Evolutionary conservation across 495 filamentous ascomycete species (phyloP).

Genomic region (Podospora appendiculata): DNA sequence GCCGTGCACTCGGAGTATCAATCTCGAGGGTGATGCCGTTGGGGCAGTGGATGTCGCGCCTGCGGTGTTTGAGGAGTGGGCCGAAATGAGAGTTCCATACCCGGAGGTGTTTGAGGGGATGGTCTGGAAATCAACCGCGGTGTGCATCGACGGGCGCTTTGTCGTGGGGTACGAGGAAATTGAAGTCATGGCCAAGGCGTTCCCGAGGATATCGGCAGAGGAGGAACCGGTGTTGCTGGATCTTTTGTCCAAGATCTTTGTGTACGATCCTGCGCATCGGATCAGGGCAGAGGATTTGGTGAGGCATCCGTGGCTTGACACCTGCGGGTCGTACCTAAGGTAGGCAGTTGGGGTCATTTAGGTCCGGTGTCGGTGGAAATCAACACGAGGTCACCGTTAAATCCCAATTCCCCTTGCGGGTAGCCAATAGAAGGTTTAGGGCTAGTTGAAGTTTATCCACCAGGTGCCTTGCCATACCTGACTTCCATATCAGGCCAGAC

Average conservation of each 20-base stretch:
- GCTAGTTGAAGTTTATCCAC: too few relatives aligned
- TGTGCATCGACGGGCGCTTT: not conserved
- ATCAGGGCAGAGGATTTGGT: not conserved
- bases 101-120: not conserved
- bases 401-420: too few relatives aligned
- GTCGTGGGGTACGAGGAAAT: not conserved
- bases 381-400: too few relatives aligned
- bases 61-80: not conserved
- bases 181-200: not conserved
- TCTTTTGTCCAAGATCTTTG: constrained; percentile 2
- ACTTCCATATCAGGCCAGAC: too few relatives aligned
- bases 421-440: too few relatives aligned
- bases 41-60: not conserved
- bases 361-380: too few relatives aligned
- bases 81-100: not conserved
- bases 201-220: not conserved
- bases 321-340: too few relatives aligned
- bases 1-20: not conserved
- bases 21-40: not conserved
- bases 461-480: too few relatives aligned
- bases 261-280: not conserved
- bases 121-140: not conserved
- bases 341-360: too few relatives aligned
- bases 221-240: not conserved
- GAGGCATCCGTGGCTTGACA: not conserved